Evolutionary conservation across 805 yeast species (phyloP).

Genomic region (Candida sanyiensis): DNA sequence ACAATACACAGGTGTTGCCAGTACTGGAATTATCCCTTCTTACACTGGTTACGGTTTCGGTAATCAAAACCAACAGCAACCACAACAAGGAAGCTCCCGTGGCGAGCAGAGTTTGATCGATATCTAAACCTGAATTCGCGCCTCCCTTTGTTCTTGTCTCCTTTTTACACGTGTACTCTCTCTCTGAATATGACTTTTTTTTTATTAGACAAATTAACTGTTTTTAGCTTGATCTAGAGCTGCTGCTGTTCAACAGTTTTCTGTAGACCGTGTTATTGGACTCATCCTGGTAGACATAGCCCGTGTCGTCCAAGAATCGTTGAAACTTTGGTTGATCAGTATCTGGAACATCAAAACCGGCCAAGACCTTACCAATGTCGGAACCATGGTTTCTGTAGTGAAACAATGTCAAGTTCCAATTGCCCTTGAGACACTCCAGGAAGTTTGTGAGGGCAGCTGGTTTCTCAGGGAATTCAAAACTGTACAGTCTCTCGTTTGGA

Average conservation of each 20-base stretch:
- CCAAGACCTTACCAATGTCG: slow-evolving; percentile 87
- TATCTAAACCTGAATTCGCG: slow-evolving; percentile 12
- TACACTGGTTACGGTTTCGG: slow-evolving; percentile 96
- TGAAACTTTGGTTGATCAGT: slow-evolving; percentile 60
- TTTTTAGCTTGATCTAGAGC: neutral
- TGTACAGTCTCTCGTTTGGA: slow-evolving; percentile 67
- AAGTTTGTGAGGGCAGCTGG: slow-evolving; percentile 91
- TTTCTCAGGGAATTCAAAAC: slow-evolving; percentile 95
- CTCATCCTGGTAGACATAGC: slow-evolving; percentile 76
- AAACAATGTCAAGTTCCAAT: slow-evolving; percentile 92
- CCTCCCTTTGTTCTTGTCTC: neutral
- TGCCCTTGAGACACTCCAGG: slow-evolving; percentile 59
- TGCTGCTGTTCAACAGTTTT: slow-evolving; percentile 49
- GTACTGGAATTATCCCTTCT: slow-evolving; percentile 65
- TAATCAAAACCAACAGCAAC: slow-evolving; percentile 43
- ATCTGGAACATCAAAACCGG: slow-evolving; percentile 83
- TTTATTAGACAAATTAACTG: too few species aligned
- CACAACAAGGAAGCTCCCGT: slow-evolving; percentile 12
- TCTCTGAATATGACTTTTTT: neutral
- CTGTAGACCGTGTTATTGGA: slow-evolving; percentile 82
- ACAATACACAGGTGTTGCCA: slow-evolving; percentile 70
- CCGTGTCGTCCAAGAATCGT: slow-evolving; percentile 61
- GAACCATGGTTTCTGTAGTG: slow-evolving; percentile 97
- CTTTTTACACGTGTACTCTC: neutral
- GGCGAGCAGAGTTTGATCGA: slow-evolving; percentile 27